phyloP scores from a whole-genome alignment of 176 grass and related monocot species.

The barley (Hordeum vulgare) region DNA sequence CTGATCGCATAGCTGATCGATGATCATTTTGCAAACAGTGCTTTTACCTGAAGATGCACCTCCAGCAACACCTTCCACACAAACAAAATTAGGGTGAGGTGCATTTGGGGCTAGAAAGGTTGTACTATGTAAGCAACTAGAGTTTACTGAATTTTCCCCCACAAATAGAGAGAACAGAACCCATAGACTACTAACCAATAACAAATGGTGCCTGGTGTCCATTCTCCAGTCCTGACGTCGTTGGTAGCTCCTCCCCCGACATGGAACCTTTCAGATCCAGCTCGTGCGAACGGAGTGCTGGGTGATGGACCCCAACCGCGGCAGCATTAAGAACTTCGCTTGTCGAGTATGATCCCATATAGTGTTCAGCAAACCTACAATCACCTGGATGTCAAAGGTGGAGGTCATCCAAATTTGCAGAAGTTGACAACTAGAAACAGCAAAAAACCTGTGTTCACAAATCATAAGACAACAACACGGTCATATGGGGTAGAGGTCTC shows the following conservation, averaged over 20 bases:
- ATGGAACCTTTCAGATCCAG: conserved; percentile 13
- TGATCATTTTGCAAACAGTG: conserved; percentile 92
- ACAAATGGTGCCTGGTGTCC: conserved; percentile 86
- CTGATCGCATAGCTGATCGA: conserved; percentile 80
- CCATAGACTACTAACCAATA: conserved; percentile 51
- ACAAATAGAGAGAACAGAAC: background rate
- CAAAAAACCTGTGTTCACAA: background rate
- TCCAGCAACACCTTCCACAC: conserved; percentile 58
- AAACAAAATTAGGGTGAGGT: background rate
- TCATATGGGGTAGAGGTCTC: background rate
- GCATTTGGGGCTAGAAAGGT: background rate
- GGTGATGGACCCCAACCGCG: conserved; percentile 53
- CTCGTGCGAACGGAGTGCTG: conserved; percentile 44
- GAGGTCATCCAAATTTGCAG: background rate
- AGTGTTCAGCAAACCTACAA: background rate
- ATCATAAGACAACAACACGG: background rate
- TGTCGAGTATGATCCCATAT: conserved; percentile 72
- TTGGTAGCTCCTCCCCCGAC: conserved; percentile 40
- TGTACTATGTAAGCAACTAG: background rate
- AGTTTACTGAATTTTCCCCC: background rate
- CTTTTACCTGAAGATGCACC: conserved; percentile 69
- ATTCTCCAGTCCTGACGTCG: conserved; percentile 52
- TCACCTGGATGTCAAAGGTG: background rate
- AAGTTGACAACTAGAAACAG: background rate
- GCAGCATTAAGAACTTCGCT: conserved; percentile 58